Evolutionary conservation across 2,329 filamentous ascomycete species (phyloP), one percentile per base, ranked within the genome.

Genomic region (Fusarium luffae): DNA sequence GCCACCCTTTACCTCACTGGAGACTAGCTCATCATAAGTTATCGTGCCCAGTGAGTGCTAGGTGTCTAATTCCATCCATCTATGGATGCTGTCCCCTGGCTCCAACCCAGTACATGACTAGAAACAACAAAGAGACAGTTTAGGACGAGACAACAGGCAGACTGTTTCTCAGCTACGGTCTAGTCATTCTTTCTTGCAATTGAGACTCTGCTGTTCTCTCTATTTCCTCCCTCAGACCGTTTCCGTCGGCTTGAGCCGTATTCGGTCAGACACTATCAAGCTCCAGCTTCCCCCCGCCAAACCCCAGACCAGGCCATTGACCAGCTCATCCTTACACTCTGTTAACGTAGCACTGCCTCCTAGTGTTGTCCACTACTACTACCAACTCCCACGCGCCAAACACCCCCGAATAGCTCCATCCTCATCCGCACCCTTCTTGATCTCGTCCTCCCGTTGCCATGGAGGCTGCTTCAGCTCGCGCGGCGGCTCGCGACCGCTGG

Each of bases 401-500:
- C 42, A 54, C 42, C 30, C 27, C 32, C 63, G 50, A 58, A 44
- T 47, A 54, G 21, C 58, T 27, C 43, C 52, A 7, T 51, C 21
- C n/a, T 48, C 40, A 37, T 28, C 25, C 19, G 32, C 14, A 41
- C 44, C 32, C n/a, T 16, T 23, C 34, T 51, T 52, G 19, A 43
- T 14, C 18, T 41, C 25, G 18, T 42, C 28, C 21, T 41, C 37
- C 40, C 25, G 28, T 52, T 41, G 34, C 28, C 71, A 92, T 98
- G 95, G 95, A 98, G 88, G 95, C 96, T 79, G 91, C 94, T 79
- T 97, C 94, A 79, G 94, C 94, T 82, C 92, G 96, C 79, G 97
- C 97, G 86, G 96, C 95, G 78, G 92, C 94, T 76, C 90, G 95
- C 83, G 95, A 98, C 85, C 94, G 94, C 81, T 98, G 96, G 87